These are phyloP conservation scores for Posidonia australis DNA, from an alignment of 106 monocot genomes.

Conservation along the genomic window DNA sequence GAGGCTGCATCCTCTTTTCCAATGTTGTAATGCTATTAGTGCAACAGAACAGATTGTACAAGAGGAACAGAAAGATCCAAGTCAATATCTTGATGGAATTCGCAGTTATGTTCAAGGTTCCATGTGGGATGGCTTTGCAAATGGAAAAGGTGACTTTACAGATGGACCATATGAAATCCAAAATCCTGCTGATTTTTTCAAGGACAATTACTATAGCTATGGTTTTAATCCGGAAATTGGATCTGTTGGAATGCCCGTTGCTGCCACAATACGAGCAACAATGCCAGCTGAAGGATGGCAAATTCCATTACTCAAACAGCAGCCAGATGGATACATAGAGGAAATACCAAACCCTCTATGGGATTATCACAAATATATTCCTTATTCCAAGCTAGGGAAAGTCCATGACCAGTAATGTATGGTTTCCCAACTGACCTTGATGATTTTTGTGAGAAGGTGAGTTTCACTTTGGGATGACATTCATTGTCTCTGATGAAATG, in stretches of 20 bases:
- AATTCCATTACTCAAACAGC: constrained; percentile 57
- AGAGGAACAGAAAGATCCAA: constrained; percentile 58
- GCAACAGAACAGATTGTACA: constrained; percentile 7
- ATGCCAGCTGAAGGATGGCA: constrained; percentile 93
- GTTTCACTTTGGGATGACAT: background rate
- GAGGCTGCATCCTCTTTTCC: constrained; percentile 69
- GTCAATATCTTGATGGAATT: constrained; percentile 88
- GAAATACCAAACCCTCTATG: constrained; percentile 91
- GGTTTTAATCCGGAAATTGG: constrained; percentile 98
- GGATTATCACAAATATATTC: constrained; percentile 96
- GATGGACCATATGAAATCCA: constrained; percentile 98
- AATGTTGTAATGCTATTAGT: background rate
- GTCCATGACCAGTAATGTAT: constrained; percentile 87
- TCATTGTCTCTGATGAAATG: too few relatives aligned
- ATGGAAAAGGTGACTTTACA: constrained; percentile 86
- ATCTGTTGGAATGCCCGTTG: constrained; percentile 87
- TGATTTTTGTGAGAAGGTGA: constrained; percentile 94
- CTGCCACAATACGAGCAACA: constrained; percentile 84
- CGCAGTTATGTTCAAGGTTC: constrained; percentile 83
- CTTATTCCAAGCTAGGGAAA: constrained; percentile 80
- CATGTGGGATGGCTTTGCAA: constrained; percentile 97
- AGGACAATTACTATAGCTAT: constrained; percentile 61
- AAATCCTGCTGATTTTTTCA: constrained; percentile 86
- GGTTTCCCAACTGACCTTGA: constrained; percentile 69
- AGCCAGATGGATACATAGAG: constrained; percentile 51